phyloP scores from a whole-genome alignment of 2,329 filamentous ascomycete genomes.

The Coniella vitis region DNA sequence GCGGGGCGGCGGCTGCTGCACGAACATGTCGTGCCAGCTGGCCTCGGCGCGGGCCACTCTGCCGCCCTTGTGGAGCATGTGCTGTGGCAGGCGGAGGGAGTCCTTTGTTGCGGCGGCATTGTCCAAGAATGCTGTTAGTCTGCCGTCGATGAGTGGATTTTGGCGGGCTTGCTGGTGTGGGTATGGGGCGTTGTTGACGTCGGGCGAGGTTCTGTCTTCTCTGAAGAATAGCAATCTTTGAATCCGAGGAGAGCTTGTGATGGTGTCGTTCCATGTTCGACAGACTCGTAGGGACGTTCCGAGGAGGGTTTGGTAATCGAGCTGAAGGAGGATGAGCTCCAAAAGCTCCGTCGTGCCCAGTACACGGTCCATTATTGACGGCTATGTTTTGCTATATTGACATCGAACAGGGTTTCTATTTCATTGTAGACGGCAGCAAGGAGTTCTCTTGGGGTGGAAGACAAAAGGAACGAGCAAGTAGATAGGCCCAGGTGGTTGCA shows the following conservation, averaged over 20 bases:
- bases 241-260: conserved; percentile 3
- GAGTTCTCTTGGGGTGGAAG: too few species aligned
- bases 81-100: background rate
- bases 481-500: too few species aligned
- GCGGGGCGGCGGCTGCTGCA: conserved; percentile 8
- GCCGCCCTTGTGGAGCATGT: background rate
- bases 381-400: too few species aligned
- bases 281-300: conserved; percentile 17
- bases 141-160: conserved; percentile 1
- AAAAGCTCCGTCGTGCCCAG: conserved; percentile 16
- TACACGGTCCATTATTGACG: conserved; percentile 2
- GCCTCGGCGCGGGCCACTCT: background rate
- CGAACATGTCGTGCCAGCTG: conserved; percentile 11
- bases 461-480: too few species aligned
- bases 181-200: background rate
- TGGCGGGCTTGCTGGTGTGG: background rate
- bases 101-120: too few species aligned
- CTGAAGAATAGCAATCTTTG: conserved; percentile 8
- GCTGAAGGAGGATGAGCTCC: conserved; percentile 16
- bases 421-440: too few species aligned
- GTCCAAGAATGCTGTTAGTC: background rate
- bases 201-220: background rate
- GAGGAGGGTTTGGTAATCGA: conserved; percentile 17
- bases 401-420: too few species aligned
- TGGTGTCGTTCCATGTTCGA: conserved; percentile 8